phyloP scores from a whole-genome alignment of 345 rosid species.

The Populus davidiana region DNA sequence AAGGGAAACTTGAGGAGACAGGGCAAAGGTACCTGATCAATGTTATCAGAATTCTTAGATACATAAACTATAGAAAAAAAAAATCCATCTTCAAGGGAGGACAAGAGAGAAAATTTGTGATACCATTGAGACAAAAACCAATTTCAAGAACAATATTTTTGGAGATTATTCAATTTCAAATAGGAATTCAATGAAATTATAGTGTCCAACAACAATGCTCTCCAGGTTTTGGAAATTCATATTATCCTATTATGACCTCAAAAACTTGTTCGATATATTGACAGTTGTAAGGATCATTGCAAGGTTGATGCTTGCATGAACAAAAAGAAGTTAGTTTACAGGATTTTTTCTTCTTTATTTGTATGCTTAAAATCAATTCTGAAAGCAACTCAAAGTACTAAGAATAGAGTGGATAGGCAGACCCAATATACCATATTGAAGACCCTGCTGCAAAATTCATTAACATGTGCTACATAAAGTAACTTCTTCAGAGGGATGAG shows the following conservation, averaged over 20 bases:
- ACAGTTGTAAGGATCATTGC: neutral
- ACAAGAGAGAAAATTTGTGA: neutral
- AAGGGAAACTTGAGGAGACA: too few species aligned
- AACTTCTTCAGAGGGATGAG: conserved; percentile 17
- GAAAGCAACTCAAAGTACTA: neutral
- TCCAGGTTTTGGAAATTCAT: neutral
- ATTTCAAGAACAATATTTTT: neutral
- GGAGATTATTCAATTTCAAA: neutral
- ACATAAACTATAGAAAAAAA: neutral
- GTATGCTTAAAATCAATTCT: neutral
- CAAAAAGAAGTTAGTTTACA: neutral
- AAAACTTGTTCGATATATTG: neutral
- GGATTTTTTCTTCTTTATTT: neutral
- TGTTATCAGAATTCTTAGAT: neutral
- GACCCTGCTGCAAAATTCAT: neutral
- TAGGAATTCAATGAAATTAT: neutral
- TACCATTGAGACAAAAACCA: neutral
- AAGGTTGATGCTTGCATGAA: neutral
- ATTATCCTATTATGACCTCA: neutral
- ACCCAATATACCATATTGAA: neutral
- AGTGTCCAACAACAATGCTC: neutral
- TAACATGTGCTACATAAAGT: neutral
- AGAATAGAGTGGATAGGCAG: neutral
- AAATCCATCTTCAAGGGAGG: neutral
- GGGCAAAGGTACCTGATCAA: neutral